A percentile compares a stretch with the other conserved stretches of the same genome.
These are phyloP conservation scores for Puccinia coronata DNA, from an alignment of 1,284 basidiomycete species.

Conservation along the genomic window DNA sequence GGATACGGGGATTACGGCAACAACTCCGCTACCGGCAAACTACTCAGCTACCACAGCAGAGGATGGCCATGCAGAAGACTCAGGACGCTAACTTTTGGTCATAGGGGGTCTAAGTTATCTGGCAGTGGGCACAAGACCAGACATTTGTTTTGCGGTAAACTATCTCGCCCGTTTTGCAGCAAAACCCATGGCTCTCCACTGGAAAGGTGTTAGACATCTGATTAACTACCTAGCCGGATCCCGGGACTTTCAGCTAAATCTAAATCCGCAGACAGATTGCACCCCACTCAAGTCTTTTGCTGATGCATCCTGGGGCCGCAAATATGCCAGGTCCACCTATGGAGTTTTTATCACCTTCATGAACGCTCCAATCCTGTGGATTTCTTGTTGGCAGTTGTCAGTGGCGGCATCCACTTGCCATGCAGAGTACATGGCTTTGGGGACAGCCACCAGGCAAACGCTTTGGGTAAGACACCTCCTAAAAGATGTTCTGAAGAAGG, in stretches of 20 bases:
- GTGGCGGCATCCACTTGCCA: constrained; percentile 24
- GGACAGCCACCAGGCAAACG: neutral
- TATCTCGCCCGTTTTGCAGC: neutral
- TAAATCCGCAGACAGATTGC: neutral
- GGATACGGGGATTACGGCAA: no score
- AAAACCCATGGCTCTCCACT: neutral
- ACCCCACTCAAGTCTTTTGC: neutral
- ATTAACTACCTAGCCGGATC: neutral
- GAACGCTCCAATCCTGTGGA: constrained; percentile 1
- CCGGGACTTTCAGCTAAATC: neutral
- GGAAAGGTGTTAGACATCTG: neutral
- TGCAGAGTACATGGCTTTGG: neutral
- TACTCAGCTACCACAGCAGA: neutral
- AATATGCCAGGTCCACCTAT: neutral
- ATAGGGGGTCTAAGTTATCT: constrained; percentile 14
- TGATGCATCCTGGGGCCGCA: constrained; percentile 15
- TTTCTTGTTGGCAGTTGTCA: neutral
- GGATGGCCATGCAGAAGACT: neutral
- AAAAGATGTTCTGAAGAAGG: no score
- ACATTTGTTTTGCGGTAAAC: no score
- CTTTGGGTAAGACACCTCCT: no score
- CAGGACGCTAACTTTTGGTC: neutral
- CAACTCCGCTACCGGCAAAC: neutral
- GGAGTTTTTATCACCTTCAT: neutral
- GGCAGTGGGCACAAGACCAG: neutral